These are phyloP conservation scores for Vitis hybrid DNA, from an alignment of 177 flowering plant genomes.

Conservation along the genomic window DNA sequence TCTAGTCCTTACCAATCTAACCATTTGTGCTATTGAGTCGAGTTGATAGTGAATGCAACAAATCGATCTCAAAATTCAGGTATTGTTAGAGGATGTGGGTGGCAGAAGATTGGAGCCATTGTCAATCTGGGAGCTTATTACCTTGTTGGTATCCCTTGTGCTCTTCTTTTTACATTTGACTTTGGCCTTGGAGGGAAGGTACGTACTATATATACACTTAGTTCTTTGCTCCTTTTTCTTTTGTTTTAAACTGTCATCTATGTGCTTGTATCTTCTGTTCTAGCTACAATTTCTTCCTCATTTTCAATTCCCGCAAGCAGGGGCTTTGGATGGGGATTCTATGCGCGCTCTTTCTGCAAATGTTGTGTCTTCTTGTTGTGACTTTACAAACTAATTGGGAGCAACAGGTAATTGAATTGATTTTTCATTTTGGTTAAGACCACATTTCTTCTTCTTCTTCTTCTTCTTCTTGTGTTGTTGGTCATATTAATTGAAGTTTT, in stretches of 20 bases:
- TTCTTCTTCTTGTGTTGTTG: too few relatives aligned
- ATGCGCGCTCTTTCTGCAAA: conserved; percentile 23
- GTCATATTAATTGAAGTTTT: too few relatives aligned
- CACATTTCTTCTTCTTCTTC: too few relatives aligned
- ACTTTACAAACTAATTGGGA: conserved; percentile 24
- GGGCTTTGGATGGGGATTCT: conserved; percentile 35
- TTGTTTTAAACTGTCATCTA: too few relatives aligned
- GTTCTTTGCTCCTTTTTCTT: too few relatives aligned
- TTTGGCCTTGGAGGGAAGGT: conserved; percentile 30
- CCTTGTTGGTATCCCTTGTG: conserved; percentile 17
- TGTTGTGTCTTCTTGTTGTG: conserved; percentile 7
- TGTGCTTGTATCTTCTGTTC: too few relatives aligned
- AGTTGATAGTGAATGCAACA: too few relatives aligned
- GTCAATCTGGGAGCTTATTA: conserved; percentile 20
- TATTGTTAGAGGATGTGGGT: conserved; percentile 20
- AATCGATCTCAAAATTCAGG: background rate
- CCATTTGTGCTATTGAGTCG: background rate
- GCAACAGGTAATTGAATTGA: conserved; percentile 18
- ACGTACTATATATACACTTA: background rate
- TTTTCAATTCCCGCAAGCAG: conserved; percentile 2
- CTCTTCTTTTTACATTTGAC: conserved; percentile 17
- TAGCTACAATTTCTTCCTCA: background rate
- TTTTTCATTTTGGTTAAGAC: too few relatives aligned
- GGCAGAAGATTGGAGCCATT: conserved; percentile 19
- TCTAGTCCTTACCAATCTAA: background rate